Percentiles rank a stretch among this genome's conserved stretches.
Evolutionary conservation across 768 basidiomycete species (phyloP).

Genomic region (Macrolepiota dolichaula): DNA sequence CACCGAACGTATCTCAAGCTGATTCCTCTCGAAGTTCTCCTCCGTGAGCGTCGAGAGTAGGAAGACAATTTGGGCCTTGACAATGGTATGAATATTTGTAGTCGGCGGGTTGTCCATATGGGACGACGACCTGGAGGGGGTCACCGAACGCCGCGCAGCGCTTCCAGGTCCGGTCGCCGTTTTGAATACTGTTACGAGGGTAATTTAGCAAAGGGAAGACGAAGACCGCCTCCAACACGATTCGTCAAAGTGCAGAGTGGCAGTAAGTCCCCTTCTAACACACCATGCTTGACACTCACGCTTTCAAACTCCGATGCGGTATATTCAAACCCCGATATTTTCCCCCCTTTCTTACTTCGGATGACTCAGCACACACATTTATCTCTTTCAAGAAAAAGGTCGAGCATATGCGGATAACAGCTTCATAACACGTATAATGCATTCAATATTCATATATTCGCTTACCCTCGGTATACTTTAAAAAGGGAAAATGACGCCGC

Average conservation of each 20-base stretch:
- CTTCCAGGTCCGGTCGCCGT: constrained; percentile 72
- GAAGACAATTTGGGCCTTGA: constrained; percentile 97
- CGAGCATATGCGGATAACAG: background rate
- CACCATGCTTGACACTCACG: constrained; percentile 19
- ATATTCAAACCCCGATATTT: constrained; percentile 25
- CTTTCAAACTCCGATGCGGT: constrained; percentile 29
- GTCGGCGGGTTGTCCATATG: constrained; percentile 85
- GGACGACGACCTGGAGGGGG: constrained; percentile 71
- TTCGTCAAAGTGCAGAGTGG: constrained; percentile 39
- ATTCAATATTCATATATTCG: background rate
- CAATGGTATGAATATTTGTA: constrained; percentile 87
- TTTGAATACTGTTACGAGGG: constrained; percentile 46
- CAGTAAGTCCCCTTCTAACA: constrained; percentile 24
- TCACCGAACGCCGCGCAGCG: constrained; percentile 69
- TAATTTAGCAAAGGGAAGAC: constrained; percentile 33
- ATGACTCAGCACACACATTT: background rate
- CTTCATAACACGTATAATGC: background rate
- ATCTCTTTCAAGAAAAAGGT: background rate
- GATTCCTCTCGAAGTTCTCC: constrained; percentile 94
- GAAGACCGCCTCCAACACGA: constrained; percentile 41
- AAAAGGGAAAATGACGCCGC: constrained; percentile 33
- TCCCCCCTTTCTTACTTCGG: background rate
- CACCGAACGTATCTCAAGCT: constrained; percentile 92
- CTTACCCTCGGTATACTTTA: constrained; percentile 34
- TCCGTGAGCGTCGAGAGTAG: constrained; percentile 93